A percentile compares a stretch with the other conserved stretches of the same genome.
Evolutionary conservation across 768 basidiomycete genomes (phyloP).

Genomic region (Cystobasidium tubakii): DNA sequence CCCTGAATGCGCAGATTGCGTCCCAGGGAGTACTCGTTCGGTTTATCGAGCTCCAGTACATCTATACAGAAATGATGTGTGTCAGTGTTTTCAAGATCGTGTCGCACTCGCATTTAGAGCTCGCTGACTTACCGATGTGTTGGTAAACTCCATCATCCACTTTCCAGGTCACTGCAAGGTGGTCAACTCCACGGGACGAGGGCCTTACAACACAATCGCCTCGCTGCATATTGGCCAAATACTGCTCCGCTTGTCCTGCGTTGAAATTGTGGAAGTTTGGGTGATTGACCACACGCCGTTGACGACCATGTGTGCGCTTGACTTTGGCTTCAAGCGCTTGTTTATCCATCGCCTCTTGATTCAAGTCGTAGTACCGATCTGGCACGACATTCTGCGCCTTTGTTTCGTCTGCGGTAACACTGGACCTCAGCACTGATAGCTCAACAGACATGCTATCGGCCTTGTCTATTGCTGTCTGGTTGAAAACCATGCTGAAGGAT

Average conservation of each 20-base stretch:
- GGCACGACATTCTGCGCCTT: conserved; percentile 25
- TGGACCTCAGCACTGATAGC: conserved; percentile 1
- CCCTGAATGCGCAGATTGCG: conserved; percentile 46
- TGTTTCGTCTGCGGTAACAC: conserved; percentile 50
- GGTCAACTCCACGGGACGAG: conserved; percentile 85
- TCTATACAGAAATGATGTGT: conserved; percentile 42
- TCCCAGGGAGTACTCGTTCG: conserved; percentile 50
- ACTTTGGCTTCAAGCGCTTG: conserved; percentile 53
- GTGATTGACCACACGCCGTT: conserved; percentile 85
- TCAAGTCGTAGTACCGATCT: conserved; percentile 49
- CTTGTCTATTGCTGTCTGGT: not conserved
- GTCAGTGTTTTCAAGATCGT: not conserved
- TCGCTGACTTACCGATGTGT: conserved; percentile 69
- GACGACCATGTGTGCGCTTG: conserved; percentile 67
- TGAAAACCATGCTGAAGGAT: conserved; percentile 57
- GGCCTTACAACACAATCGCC: conserved; percentile 96
- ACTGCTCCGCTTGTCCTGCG: conserved; percentile 77
- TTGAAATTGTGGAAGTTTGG: conserved; percentile 97
- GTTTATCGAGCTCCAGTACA: conserved; percentile 52
- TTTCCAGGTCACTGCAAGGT: conserved; percentile 98
- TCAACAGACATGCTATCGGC: conserved; percentile 47
- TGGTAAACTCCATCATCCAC: conserved; percentile 93
- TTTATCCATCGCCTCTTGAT: conserved; percentile 39
- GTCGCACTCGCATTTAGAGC: too few relatives aligned
- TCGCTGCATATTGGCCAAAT: conserved; percentile 79